Percentiles rank a stretch among this genome's conserved stretches.
Evolutionary conservation across 108 stramenopile genomes (phyloP).

Genomic region (Discostella pseudostelligera): DNA sequence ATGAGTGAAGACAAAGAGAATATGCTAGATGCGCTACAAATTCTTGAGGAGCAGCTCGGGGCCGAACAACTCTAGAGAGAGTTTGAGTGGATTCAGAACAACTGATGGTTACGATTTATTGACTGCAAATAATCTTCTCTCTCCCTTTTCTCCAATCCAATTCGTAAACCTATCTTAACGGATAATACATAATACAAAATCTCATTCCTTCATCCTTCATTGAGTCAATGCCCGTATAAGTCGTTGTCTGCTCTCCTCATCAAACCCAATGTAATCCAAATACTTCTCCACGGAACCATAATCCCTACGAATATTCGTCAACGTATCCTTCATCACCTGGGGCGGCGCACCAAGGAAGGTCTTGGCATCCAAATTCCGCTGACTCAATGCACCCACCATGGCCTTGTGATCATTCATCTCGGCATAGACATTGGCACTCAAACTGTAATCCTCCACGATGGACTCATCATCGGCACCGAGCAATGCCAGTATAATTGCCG

Average conservation of each 20-base stretch:
- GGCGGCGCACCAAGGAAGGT: conserved; percentile 89
- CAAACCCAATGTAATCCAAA: conserved; percentile 87
- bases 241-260: conserved; percentile 68
- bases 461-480: conserved; percentile 71
- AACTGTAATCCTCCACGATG: conserved; percentile 87
- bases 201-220: conserved; percentile 11
- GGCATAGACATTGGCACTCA: conserved; percentile 89
- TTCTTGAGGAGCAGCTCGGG: background rate
- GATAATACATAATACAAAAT: background rate
- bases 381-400: conserved; percentile 90
- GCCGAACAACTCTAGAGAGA: background rate
- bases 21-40: background rate
- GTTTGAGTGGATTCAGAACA: background rate
- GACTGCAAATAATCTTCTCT: background rate
- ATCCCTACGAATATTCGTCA: conserved; percentile 63
- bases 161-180: too few relatives aligned
- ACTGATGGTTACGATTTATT: background rate
- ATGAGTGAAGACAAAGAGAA: background rate
- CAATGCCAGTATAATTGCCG: conserved; percentile 76
- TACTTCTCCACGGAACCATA: conserved; percentile 87
- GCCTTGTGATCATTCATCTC: conserved; percentile 92
- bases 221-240: conserved; percentile 63
- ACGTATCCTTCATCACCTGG: conserved; percentile 83
- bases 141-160: background rate
- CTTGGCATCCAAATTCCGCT: conserved; percentile 83